A percentile compares a stretch with the other conserved stretches of the same genome.
These are phyloP conservation scores for Dimocarpus longan DNA, from an alignment of 345 rosid genomes.

Conservation along the genomic window DNA sequence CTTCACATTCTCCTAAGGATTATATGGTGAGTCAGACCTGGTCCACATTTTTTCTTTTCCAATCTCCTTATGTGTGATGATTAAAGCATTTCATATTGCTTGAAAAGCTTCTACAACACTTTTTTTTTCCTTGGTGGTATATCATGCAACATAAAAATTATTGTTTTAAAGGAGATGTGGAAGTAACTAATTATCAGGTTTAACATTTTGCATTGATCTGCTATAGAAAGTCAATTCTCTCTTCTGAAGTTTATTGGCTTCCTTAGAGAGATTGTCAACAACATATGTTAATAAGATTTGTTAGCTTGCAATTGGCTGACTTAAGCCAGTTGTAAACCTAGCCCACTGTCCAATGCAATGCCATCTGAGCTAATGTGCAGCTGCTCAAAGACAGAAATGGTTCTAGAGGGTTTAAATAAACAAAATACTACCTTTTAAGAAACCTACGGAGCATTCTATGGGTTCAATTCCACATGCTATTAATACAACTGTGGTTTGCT, in stretches of 20 bases:
- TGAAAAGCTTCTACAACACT: background rate
- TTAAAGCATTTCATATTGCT: background rate
- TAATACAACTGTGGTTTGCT: background rate
- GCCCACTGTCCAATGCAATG: background rate
- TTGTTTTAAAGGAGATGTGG: background rate
- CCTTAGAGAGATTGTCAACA: background rate
- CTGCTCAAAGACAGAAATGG: background rate
- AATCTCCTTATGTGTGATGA: background rate
- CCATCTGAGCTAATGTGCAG: background rate
- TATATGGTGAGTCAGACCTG: background rate
- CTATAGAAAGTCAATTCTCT: background rate
- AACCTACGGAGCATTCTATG: background rate
- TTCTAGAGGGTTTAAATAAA: background rate
- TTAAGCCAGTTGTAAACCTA: background rate
- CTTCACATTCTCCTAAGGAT: background rate
- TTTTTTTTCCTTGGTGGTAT: background rate
- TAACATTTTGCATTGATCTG: background rate
- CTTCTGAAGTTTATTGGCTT: constrained; percentile 4
- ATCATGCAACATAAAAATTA: background rate
- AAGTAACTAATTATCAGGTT: background rate
- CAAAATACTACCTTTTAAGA: background rate
- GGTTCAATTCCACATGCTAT: background rate
- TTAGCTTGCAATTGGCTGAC: background rate
- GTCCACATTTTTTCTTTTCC: background rate
- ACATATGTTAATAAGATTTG: background rate